Conservation (phyloP, 1,139 yeast species). For the Kluyveromyces sp. region DNA sequence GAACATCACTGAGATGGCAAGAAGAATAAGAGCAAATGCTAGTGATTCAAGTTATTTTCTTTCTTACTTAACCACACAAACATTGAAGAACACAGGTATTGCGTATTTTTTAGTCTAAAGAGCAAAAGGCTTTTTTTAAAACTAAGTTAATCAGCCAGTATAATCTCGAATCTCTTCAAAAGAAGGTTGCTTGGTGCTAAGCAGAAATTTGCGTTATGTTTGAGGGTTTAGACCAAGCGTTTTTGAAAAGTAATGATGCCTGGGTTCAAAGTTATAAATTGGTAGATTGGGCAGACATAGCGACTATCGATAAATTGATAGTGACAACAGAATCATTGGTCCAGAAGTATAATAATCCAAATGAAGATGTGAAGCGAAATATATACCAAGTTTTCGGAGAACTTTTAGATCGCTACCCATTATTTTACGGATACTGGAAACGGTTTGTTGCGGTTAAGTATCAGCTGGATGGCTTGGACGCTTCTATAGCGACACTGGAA, state of each 20-base stretch:
- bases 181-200: background rate
- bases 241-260: conserved; percentile 30
- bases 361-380: conserved; percentile 23
- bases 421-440: conserved; percentile 54
- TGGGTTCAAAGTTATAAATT: conserved; percentile 21
- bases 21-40: too few relatives aligned
- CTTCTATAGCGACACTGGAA: conserved; percentile 42
- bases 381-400: conserved; percentile 33
- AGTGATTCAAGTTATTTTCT: too few relatives aligned
- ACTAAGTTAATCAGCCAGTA: too few relatives aligned
- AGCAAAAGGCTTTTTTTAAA: too few relatives aligned
- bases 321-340: conserved; percentile 27
- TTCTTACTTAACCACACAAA: too few relatives aligned
- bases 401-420: conserved; percentile 46
- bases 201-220: conserved; percentile 1
- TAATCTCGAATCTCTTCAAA: too few relatives aligned
- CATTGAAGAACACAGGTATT: too few relatives aligned
- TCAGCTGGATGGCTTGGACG: conserved; percentile 45
- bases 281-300: conserved; percentile 23
- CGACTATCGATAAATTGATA: conserved; percentile 23
- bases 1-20: too few relatives aligned
- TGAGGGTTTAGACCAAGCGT: conserved; percentile 21
- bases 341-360: conserved; percentile 30
- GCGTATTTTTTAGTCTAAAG: too few relatives aligned
- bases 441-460: conserved; percentile 46